phyloP scores from a whole-genome alignment of 78 protist genomes.

The Protostelium mycophagum region DNA sequence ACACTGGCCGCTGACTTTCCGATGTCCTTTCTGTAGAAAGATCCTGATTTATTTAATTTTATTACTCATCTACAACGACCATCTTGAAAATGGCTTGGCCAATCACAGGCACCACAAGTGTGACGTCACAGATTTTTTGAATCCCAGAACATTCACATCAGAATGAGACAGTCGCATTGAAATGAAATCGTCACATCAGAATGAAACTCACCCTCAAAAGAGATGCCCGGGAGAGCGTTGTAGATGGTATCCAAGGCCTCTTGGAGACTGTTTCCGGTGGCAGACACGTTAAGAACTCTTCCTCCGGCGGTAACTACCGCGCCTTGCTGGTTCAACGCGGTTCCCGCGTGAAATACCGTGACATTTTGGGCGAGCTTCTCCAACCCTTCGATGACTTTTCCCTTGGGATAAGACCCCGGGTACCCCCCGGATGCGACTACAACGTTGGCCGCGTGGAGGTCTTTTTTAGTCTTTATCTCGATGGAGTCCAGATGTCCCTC shows the following conservation, averaged over 20 bases:
- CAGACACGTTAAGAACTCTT: constrained; percentile 65
- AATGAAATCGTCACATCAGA: background rate
- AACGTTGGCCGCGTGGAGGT: constrained; percentile 55
- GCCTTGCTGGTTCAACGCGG: background rate
- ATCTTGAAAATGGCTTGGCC: too few relatives aligned
- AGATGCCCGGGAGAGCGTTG: constrained; percentile 2
- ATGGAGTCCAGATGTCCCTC: constrained; percentile 54
- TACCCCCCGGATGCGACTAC: constrained; percentile 78
- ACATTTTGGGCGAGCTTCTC: background rate
- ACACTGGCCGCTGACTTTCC: constrained; percentile 30
- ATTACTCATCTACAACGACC: too few relatives aligned
- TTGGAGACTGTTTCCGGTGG: constrained; percentile 13
- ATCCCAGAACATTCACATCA: too few relatives aligned
- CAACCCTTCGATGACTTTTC: constrained; percentile 36
- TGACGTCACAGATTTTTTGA: too few relatives aligned
- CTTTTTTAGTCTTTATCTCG: constrained; percentile 11
- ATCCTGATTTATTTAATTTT: background rate
- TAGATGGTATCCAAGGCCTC: constrained; percentile 58
- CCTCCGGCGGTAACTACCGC: constrained; percentile 75
- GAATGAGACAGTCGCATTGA: too few relatives aligned
- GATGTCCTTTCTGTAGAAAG: constrained; percentile 57
- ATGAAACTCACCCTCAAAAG: constrained; percentile 47
- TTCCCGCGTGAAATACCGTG: constrained; percentile 83
- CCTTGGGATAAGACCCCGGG: constrained; percentile 71
- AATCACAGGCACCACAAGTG: too few relatives aligned